Percentiles rank a stretch among this genome's conserved stretches.
These are phyloP conservation scores for Globisporangium cystogenes DNA, from an alignment of 352 stramenopile species.

Conservation along the genomic window DNA sequence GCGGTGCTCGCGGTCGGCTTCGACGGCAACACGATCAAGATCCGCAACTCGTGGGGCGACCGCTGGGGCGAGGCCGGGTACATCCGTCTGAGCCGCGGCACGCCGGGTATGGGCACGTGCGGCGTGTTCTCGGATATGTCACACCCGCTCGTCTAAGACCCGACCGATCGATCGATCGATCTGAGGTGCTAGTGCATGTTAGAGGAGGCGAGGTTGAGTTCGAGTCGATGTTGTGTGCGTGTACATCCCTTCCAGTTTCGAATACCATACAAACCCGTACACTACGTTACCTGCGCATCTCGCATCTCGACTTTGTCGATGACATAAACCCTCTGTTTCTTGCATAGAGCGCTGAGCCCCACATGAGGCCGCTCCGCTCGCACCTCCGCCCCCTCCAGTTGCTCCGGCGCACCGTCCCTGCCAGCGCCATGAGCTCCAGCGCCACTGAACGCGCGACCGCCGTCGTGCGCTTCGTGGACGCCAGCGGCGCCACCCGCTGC, in stretches of 20 bases:
- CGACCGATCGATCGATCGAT: too few species aligned
- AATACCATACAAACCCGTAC: too few species aligned
- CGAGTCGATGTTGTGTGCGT: background rate
- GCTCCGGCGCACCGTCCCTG: constrained; percentile 7
- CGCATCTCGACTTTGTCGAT: too few species aligned
- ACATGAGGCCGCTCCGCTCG: constrained; percentile 20
- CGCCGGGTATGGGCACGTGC: constrained; percentile 28
- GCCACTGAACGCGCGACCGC: constrained; percentile 31
- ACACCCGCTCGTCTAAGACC: constrained; percentile 14
- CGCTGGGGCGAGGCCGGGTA: constrained; percentile 93
- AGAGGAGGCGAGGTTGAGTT: background rate
- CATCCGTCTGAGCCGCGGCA: constrained; percentile 88
- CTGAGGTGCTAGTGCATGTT: background rate
- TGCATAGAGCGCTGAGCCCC: too few species aligned
- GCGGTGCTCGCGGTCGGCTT: constrained; percentile 95
- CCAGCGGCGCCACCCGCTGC: constrained; percentile 44
- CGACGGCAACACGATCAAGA: constrained; percentile 86
- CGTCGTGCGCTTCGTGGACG: constrained; percentile 68
- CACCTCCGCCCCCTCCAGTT: constrained; percentile 23
- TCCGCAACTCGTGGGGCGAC: constrained; percentile 97
- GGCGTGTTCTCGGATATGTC: constrained; percentile 51
- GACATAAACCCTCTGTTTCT: too few species aligned
- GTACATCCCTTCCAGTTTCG: too few species aligned
- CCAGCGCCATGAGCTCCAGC: constrained; percentile 9
- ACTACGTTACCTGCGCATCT: too few species aligned